Evolutionary conservation across 108 stramenopile species (phyloP), one percentile per base, ranked within the genome.

Genomic region (Chaetoceros tenuissimus): DNA sequence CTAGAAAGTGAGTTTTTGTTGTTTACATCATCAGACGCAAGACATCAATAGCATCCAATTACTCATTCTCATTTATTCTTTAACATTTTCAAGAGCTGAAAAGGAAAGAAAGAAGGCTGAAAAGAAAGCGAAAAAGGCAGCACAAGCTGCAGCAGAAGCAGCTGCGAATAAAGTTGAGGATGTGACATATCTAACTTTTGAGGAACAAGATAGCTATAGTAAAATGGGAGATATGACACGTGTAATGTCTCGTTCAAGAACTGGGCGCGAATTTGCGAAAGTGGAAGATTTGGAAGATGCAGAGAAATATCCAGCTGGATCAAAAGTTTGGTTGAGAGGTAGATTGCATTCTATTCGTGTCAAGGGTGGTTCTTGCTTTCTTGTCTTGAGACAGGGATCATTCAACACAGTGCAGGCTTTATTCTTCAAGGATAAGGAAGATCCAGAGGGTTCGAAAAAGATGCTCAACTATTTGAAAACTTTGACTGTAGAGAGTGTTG

Each of bases 361-460:
- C 34, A 98, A 95, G 85, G 97, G 97, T 3, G 89, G 90, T 17
- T 92, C 94, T 22, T 87, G 89, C 27, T 98, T 98, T 56, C 61
- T 96, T n/a, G 97, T 98, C 18, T 40, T 98, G 24, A 79, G 97
- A 31, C 87, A 92, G 66, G 82, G 90, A 51, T 74, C 89, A 8
- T 87, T 93, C 60, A 67, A 96, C 59, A 97, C 97, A 0, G 82
- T 97, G 20, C 97, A 98, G 64, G 93, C 89, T 3, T 73, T 71
- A 25, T 93, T 86, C 64, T 98, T 98, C 77, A 98, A 98, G 74
- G 87, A 96, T 75, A 94, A 93, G 68, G 81, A 81, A 28, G 69
- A 90, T 56, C 82, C 84, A 23, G 89, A 94, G 45, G 60, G 55
- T 23, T 88, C 88, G 24, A 74, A 90, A 57, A 83, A 76, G 64